These are phyloP conservation scores for Citrus trifoliata DNA, from an alignment of 345 rosid species.

Conservation along the genomic window DNA sequence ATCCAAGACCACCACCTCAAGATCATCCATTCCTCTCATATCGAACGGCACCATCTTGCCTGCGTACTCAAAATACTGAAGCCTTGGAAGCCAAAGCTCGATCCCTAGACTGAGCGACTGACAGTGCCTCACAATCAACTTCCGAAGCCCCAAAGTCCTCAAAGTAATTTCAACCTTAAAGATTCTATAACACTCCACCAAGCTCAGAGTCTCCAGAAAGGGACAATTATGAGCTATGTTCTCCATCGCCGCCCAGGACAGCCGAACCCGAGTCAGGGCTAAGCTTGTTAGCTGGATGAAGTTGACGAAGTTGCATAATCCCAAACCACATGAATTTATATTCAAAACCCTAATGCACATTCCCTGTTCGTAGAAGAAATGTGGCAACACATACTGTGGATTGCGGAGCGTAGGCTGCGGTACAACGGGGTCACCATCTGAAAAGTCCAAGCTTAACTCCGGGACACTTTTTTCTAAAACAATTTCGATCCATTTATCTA, in stretches of 20 bases:
- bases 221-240: background rate
- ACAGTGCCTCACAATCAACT: background rate
- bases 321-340: background rate
- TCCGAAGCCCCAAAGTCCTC: background rate
- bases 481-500: conserved; percentile 3
- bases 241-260: background rate
- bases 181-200: background rate
- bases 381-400: conserved; percentile 3
- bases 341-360: background rate
- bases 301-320: background rate
- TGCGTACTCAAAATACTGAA: conserved; percentile 1
- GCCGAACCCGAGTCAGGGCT: background rate
- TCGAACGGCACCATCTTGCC: background rate
- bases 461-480: background rate
- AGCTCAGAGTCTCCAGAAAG: background rate
- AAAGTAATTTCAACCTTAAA: background rate
- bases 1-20: background rate
- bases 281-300: background rate
- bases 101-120: background rate
- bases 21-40: background rate
- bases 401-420: background rate
- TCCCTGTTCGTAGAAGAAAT: background rate
- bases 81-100: conserved; percentile 2
- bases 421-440: background rate
- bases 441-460: background rate